phyloP scores from a whole-genome alignment of 2,329 filamentous ascomycete genomes.

The Colletotrichum sp. region DNA sequence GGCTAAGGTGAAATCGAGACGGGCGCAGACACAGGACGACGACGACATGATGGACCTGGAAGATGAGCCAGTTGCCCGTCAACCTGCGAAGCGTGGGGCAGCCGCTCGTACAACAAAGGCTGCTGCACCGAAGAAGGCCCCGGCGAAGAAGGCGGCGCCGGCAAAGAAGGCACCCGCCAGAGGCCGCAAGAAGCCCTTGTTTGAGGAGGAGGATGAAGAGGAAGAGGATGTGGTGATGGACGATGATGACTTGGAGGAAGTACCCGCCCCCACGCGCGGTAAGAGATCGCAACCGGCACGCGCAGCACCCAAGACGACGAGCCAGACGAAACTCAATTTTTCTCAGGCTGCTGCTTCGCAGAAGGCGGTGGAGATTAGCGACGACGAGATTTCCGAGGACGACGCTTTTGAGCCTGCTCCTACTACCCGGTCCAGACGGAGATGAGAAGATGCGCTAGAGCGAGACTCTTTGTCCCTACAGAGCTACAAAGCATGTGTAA shows the following conservation, averaged over 20 bases:
- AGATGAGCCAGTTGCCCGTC: conserved; percentile 36
- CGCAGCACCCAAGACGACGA: conserved; percentile 32
- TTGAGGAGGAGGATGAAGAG: conserved; percentile 40
- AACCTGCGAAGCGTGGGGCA: conserved; percentile 32
- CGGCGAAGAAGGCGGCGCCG: conserved; percentile 48
- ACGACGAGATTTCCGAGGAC: conserved; percentile 69
- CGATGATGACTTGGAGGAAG: conserved; percentile 54
- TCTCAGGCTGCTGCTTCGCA: conserved; percentile 49
- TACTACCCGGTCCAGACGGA: conserved; percentile 23
- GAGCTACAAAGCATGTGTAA: background rate
- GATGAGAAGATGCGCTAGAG: background rate
- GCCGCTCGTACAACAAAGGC: conserved; percentile 33
- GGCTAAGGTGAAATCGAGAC: conserved; percentile 13
- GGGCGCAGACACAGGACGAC: conserved; percentile 39
- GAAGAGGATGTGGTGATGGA: conserved; percentile 59
- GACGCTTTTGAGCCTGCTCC: conserved; percentile 61
- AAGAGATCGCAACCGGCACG: conserved; percentile 35
- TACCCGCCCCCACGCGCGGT: background rate
- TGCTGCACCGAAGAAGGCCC: conserved; percentile 37
- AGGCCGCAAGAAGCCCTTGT: conserved; percentile 44
- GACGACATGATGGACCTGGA: conserved; percentile 51
- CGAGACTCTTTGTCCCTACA: background rate
- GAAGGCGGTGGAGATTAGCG: conserved; percentile 63
- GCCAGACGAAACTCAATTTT: conserved; percentile 57
- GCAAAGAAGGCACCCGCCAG: conserved; percentile 32